Evolutionary conservation across 257 asterid genomes (phyloP).

Genomic region (Asclepias syriaca): DNA sequence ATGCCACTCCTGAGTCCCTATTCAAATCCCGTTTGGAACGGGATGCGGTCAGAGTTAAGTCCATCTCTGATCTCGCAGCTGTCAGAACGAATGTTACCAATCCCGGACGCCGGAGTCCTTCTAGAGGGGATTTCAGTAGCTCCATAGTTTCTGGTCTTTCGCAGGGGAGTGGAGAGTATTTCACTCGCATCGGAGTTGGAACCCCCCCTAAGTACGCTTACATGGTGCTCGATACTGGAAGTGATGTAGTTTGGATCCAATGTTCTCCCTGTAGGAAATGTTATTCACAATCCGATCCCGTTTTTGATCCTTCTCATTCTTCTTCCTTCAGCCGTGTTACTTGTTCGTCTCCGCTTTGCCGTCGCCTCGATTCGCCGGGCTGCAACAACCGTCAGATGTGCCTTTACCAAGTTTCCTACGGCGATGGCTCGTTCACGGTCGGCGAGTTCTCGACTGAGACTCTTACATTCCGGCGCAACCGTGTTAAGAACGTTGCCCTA

Average conservation of each 20-base stretch:
- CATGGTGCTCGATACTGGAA: conserved; percentile 88
- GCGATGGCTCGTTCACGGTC: conserved; percentile 77
- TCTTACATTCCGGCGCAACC: conserved; percentile 53
- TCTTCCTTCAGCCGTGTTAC: conserved; percentile 42
- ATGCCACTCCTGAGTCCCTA: conserved; percentile 52
- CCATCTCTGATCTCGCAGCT: conserved; percentile 24
- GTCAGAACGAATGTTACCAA: conserved; percentile 13
- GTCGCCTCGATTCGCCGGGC: conserved; percentile 53
- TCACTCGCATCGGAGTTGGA: conserved; percentile 89
- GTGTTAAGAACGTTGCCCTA: conserved; percentile 43
- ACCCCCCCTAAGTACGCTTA: conserved; percentile 58
- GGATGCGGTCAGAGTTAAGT: conserved; percentile 48
- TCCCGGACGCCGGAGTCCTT: conserved; percentile 3
- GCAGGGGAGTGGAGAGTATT: conserved; percentile 91
- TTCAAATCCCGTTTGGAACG: conserved; percentile 66
- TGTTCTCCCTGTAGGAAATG: conserved; percentile 78
- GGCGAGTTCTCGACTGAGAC: conserved; percentile 91
- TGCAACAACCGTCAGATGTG: conserved; percentile 58
- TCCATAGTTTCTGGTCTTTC: conserved; percentile 65
- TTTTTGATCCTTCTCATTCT: conserved; percentile 58
- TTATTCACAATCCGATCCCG: conserved; percentile 75
- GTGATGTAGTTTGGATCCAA: conserved; percentile 90
- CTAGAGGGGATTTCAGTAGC: conserved; percentile 46
- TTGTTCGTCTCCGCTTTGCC: conserved; percentile 65
- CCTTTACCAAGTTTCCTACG: conserved; percentile 78